Conservation (phyloP, 2,329 filamentous ascomycete species). For the Kalaharituber pfeilii region DNA sequence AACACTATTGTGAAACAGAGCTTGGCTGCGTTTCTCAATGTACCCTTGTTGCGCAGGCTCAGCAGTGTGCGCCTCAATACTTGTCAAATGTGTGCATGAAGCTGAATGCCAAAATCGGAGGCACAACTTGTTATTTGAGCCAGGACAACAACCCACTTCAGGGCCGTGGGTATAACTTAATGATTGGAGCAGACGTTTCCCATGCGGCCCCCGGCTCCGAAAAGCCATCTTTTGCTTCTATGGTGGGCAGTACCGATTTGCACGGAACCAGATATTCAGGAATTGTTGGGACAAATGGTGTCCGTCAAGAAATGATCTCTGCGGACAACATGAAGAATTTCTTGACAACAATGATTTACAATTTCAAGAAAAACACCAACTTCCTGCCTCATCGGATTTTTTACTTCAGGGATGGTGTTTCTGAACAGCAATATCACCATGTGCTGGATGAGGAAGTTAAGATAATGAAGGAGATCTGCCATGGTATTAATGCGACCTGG, state of each 20-base stretch:
- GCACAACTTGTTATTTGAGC: slow-evolving; percentile 43
- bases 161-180: slow-evolving; percentile 47
- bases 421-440: slow-evolving; percentile 66
- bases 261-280: slow-evolving; percentile 61
- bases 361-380: slow-evolving; percentile 40
- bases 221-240: slow-evolving; percentile 63
- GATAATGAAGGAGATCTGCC: slow-evolving; percentile 41
- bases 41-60: slow-evolving; percentile 39
- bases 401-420: slow-evolving; percentile 86
- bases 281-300: slow-evolving; percentile 65
- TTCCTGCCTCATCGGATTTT: slow-evolving; percentile 55
- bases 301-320: slow-evolving; percentile 61
- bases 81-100: slow-evolving; percentile 93
- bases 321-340: slow-evolving; percentile 47
- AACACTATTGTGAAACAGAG: slow-evolving; percentile 74
- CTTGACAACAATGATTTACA: slow-evolving; percentile 42
- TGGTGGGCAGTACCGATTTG: slow-evolving; percentile 31
- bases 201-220: slow-evolving; percentile 54
- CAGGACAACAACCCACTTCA: slow-evolving; percentile 27
- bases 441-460: slow-evolving; percentile 63
- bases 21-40: slow-evolving; percentile 65
- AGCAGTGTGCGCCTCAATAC: slow-evolving; percentile 59
- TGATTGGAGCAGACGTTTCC: slow-evolving; percentile 82
- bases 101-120: slow-evolving; percentile 87
- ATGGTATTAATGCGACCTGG: slow-evolving; percentile 14